These are phyloP conservation scores for Metschnikowia reukaufii DNA, from an alignment of 805 yeast species.

Conservation along the genomic window DNA sequence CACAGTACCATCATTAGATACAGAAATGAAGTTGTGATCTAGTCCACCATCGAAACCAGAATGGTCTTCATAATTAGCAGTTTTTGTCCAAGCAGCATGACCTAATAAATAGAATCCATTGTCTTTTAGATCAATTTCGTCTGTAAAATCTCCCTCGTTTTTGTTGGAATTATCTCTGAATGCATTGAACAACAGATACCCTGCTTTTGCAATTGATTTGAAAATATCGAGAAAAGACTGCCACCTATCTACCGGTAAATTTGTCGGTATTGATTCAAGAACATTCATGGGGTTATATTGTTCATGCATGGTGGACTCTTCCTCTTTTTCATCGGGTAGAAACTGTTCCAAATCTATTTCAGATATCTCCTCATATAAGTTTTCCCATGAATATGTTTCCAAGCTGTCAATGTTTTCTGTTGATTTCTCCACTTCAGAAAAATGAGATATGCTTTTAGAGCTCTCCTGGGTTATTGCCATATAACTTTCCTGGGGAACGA, in stretches of 20 bases:
- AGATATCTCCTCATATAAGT: background rate
- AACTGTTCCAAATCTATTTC: background rate
- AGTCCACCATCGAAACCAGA: background rate
- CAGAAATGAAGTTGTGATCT: background rate
- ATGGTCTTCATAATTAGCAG: background rate
- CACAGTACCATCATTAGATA: background rate
- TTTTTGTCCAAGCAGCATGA: constrained; percentile 1
- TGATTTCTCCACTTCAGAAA: background rate
- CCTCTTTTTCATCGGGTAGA: background rate
- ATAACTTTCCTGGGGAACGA: background rate
- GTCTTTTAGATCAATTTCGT: background rate
- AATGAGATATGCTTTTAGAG: background rate
- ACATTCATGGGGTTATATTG: background rate
- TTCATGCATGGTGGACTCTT: no score
- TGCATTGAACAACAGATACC: background rate
- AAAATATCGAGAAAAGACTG: background rate
- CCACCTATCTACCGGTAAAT: background rate
- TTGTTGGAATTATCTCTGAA: background rate
- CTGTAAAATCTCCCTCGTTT: background rate
- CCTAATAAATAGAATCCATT: background rate
- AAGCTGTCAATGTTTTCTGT: background rate
- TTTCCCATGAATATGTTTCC: background rate
- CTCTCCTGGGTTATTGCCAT: background rate
- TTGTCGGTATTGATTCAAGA: background rate
- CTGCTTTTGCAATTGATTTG: background rate